A percentile compares a stretch with the other conserved stretches of the same genome.
These are phyloP conservation scores for Paecilomyces sp. DNA, from an alignment of 2,329 filamentous ascomycete species.

Conservation along the genomic window DNA sequence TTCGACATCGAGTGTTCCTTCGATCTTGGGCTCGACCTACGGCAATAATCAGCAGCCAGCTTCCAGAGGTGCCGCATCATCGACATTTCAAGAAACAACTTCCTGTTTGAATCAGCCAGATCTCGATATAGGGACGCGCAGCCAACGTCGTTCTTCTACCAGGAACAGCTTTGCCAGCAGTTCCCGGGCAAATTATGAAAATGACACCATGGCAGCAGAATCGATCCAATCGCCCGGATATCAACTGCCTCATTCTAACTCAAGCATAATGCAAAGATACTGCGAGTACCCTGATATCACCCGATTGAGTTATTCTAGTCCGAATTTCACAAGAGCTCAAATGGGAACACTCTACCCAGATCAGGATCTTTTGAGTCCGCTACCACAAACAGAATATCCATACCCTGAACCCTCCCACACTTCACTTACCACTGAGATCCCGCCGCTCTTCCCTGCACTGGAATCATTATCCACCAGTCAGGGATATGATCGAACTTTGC, in stretches of 20 bases:
- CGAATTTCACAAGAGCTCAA: slow-evolving; percentile 13
- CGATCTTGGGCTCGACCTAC: slow-evolving; percentile 13
- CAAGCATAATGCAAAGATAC: slow-evolving; percentile 21
- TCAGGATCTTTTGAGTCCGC: slow-evolving; percentile 15
- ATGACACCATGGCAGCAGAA: slow-evolving; percentile 25
- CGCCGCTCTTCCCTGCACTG: slow-evolving; percentile 16
- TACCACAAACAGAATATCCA: slow-evolving; percentile 17
- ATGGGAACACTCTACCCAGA: slow-evolving; percentile 21
- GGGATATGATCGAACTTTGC: slow-evolving; percentile 27
- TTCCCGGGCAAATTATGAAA: slow-evolving; percentile 23
- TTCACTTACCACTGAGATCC: slow-evolving; percentile 16
- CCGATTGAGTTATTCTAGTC: slow-evolving; percentile 20
- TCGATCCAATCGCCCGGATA: slow-evolving; percentile 25
- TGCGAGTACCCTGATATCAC: slow-evolving; percentile 18
- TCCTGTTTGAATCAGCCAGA: slow-evolving; percentile 14
- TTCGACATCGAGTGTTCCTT: slow-evolving; percentile 11
- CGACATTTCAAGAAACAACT: slow-evolving; percentile 7
- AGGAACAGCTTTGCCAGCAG: slow-evolving; percentile 16
- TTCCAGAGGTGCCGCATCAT: slow-evolving; percentile 5
- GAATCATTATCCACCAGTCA: slow-evolving; percentile 15
- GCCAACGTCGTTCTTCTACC: slow-evolving; percentile 13
- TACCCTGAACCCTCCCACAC: slow-evolving; percentile 23
- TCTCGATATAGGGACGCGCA: slow-evolving; percentile 18
- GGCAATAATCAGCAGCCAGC: neutral
- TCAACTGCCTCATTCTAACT: slow-evolving; percentile 25